Evolutionary conservation across 2,329 filamentous ascomycete species (phyloP).

Genomic region (Paramyrothecium sp.): DNA sequence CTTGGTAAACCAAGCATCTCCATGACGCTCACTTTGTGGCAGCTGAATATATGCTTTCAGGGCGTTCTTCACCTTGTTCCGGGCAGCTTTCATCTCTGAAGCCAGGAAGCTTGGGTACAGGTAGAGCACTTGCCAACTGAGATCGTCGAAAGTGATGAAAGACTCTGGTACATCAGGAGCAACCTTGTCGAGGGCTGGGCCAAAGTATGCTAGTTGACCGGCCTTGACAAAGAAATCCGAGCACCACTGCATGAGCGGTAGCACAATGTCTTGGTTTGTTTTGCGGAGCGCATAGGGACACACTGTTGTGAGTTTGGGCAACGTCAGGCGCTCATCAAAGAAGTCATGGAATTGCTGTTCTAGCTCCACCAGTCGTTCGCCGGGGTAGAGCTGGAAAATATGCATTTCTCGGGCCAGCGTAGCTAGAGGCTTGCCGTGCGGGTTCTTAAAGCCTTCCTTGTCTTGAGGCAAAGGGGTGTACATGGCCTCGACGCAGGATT

Average conservation of each 20-base stretch:
- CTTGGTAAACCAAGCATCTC: neutral
- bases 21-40: neutral
- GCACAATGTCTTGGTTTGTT: neutral
- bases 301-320: slow-evolving; percentile 7
- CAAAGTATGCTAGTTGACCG: slow-evolving; percentile 20
- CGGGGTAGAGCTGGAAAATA: slow-evolving; percentile 17
- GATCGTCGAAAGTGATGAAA: slow-evolving; percentile 21
- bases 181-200: slow-evolving; percentile 12
- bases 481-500: slow-evolving; percentile 13
- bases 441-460: slow-evolving; percentile 22
- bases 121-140: slow-evolving; percentile 24
- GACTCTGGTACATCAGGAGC: slow-evolving; percentile 9
- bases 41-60: neutral
- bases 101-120: slow-evolving; percentile 19
- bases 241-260: slow-evolving; percentile 9
- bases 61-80: neutral
- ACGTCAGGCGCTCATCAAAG: slow-evolving; percentile 10
- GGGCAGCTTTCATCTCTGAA: slow-evolving; percentile 12
- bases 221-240: slow-evolving; percentile 17
- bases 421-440: slow-evolving; percentile 13
- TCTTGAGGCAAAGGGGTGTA: slow-evolving; percentile 12
- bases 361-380: slow-evolving; percentile 13
- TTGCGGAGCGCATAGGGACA: neutral
- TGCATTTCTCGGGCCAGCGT: slow-evolving; percentile 15
- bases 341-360: slow-evolving; percentile 12